Percentiles rank a stretch among this genome's conserved stretches.
Evolutionary conservation across 768 basidiomycete species (phyloP).

Genomic region (Paxillus rubicundulus): DNA sequence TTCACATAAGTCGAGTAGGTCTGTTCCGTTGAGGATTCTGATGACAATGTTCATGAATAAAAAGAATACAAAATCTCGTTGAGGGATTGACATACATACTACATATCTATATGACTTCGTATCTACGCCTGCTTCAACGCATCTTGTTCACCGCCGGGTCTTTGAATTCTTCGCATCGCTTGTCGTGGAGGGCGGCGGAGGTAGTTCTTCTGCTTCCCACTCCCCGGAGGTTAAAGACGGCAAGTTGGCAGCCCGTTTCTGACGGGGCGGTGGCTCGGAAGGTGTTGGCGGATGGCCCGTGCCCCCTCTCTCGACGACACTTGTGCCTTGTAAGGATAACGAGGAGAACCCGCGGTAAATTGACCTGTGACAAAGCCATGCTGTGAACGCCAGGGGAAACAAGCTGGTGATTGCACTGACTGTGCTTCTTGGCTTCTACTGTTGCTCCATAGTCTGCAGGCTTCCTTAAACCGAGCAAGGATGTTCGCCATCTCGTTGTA

Average conservation of each 20-base stretch:
- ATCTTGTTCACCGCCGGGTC: neutral
- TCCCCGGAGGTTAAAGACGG: conserved; percentile 49
- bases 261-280: conserved; percentile 12
- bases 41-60: neutral
- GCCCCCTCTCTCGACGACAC: conserved; percentile 2
- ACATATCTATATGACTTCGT: no score
- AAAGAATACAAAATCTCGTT: no score
- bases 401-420: conserved; percentile 39
- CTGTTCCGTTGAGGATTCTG: no score
- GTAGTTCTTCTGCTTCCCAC: conserved; percentile 53
- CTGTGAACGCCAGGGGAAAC: neutral
- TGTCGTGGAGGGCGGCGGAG: conserved; percentile 34
- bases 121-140: no score
- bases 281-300: neutral
- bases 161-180: neutral
- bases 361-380: conserved; percentile 9
- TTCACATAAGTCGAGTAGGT: no score
- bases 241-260: conserved; percentile 36
- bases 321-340: conserved; percentile 33
- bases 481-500: conserved; percentile 83
- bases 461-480: conserved; percentile 69
- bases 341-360: conserved; percentile 22
- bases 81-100: no score
- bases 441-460: conserved; percentile 72
- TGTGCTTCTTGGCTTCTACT: conserved; percentile 71